Percentiles rank a stretch among this genome's conserved stretches.
phyloP scores from a whole-genome alignment of 176 grass and related monocot genomes.

The Triticum urartu region DNA sequence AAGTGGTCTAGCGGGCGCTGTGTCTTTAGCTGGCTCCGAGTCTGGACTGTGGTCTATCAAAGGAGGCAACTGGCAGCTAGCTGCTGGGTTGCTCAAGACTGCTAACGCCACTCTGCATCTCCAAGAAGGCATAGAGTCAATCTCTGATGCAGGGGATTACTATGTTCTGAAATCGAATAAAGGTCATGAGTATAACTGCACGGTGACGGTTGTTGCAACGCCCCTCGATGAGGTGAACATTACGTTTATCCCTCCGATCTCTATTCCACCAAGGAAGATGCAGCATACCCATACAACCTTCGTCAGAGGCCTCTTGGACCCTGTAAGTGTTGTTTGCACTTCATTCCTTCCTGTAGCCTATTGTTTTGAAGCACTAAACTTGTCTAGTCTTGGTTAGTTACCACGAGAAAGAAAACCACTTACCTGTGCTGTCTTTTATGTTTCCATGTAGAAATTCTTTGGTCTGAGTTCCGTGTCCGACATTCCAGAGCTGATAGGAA shows the following conservation, averaged over 20 bases:
- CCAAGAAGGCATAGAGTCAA: constrained; percentile 64
- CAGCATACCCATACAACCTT: too few relatives aligned
- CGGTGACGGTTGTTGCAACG: constrained; percentile 39
- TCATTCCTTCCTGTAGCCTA: too few relatives aligned
- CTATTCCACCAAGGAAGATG: too few relatives aligned
- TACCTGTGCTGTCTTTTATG: background rate
- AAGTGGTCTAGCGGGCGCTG: too few relatives aligned
- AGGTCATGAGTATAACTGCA: constrained; percentile 67
- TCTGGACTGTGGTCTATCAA: constrained; percentile 64
- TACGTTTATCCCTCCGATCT: too few relatives aligned
- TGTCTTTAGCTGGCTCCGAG: constrained; percentile 82
- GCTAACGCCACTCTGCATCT: constrained; percentile 71
- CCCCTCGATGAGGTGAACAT: too few relatives aligned
- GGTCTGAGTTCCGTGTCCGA: constrained; percentile 52
- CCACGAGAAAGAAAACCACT: background rate
- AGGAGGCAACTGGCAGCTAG: constrained; percentile 75
- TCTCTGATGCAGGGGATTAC: constrained; percentile 55
- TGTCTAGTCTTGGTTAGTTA: background rate
- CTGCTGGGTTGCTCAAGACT: constrained; percentile 63
- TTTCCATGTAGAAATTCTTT: constrained; percentile 62
- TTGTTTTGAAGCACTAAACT: background rate
- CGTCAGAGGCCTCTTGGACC: too few relatives aligned
- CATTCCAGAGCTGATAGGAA: constrained; percentile 77
- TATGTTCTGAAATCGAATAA: constrained; percentile 66
- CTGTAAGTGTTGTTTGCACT: constrained; percentile 25